Percentiles rank a stretch among this genome's conserved stretches.
Conservation (phyloP, 73 alveolate species). For the Tetrahymena elliotti region DNA sequence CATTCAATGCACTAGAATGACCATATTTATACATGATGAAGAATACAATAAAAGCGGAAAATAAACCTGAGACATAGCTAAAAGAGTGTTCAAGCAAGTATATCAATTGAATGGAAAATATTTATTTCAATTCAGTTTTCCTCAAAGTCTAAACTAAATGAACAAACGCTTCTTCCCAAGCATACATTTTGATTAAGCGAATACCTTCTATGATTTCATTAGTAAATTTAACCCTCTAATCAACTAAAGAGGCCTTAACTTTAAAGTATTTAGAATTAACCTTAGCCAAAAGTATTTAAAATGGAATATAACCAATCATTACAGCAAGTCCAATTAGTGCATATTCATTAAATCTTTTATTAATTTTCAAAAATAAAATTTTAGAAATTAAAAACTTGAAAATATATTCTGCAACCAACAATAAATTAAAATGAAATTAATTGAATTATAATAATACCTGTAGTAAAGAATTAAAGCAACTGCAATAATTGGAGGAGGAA, state of each 20-base stretch:
- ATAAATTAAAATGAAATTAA: no score
- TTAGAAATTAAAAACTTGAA: background rate
- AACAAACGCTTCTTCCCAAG: conserved; percentile 41
- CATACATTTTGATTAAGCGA: conserved; percentile 29
- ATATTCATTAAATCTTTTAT: background rate
- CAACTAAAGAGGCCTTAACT: background rate
- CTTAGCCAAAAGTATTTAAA: background rate
- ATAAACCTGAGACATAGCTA: background rate
- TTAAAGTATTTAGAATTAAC: background rate
- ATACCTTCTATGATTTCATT: conserved; percentile 40
- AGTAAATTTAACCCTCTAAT: conserved; percentile 21
- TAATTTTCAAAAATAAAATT: background rate
- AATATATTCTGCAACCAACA: background rate
- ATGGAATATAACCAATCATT: background rate
- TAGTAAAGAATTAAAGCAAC: conserved; percentile 1
- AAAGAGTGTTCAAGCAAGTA: background rate
- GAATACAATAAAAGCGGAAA: background rate
- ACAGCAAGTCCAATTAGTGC: background rate
- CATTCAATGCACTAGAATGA: background rate
- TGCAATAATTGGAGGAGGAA: conserved; percentile 9
- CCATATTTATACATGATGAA: background rate
- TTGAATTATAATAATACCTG: background rate
- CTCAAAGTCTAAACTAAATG: background rate
- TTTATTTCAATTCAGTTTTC: background rate
- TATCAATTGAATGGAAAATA: background rate